Conservation (phyloP, 2,329 filamentous ascomycete species). For the Talaromyces albobiverticillius region DNA sequence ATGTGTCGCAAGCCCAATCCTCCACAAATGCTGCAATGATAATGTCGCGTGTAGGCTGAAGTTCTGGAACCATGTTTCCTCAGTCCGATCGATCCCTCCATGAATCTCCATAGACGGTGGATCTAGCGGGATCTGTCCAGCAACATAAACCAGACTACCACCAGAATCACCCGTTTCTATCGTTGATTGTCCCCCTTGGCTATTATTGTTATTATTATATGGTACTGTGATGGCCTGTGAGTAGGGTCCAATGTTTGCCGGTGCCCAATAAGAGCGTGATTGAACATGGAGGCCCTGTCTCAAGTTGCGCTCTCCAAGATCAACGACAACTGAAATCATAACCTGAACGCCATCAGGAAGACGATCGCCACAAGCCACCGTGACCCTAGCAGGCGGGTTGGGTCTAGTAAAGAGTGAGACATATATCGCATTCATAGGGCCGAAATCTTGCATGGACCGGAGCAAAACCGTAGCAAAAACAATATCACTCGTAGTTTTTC, state of each 20-base stretch:
- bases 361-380: conserved; percentile 69
- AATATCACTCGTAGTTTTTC: conserved; percentile 35
- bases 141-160: conserved; percentile 60
- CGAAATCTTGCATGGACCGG: conserved; percentile 76
- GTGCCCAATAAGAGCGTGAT: conserved; percentile 93
- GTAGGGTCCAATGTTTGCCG: conserved; percentile 95
- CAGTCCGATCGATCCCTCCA: conserved; percentile 20
- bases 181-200: not conserved
- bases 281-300: conserved; percentile 76
- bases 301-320: conserved; percentile 29
- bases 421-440: conserved; percentile 71
- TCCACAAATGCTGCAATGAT: conserved; percentile 84
- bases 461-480: conserved; percentile 63
- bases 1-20: conserved; percentile 69
- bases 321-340: conserved; percentile 56
- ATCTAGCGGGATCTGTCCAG: conserved; percentile 87
- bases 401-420: conserved; percentile 69
- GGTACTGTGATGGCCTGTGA: conserved; percentile 75
- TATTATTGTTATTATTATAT: conserved; percentile 26
- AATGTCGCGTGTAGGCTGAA: conserved; percentile 64
- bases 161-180: conserved; percentile 16
- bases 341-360: conserved; percentile 62
- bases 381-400: conserved; percentile 82
- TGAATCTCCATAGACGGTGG: conserved; percentile 69
- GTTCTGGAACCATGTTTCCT: conserved; percentile 27